Evolutionary conservation across 2,329 filamentous ascomycete species (phyloP).

Genomic region (Exophiala bonariae): DNA sequence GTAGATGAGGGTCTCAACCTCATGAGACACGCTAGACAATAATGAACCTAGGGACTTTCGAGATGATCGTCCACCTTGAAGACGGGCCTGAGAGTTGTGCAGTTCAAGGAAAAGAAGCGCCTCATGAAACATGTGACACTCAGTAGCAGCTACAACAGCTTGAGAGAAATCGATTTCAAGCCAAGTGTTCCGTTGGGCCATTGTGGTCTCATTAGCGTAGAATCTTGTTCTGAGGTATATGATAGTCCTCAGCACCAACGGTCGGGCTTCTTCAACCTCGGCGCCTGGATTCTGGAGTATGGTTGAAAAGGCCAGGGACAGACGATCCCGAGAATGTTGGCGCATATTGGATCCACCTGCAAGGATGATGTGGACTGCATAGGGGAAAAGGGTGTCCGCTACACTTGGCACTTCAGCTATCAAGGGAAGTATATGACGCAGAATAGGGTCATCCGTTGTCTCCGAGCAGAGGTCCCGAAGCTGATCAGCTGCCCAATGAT

Average conservation of each 20-base stretch:
- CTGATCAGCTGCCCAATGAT: conserved; percentile 63
- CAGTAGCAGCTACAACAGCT: conserved; percentile 69
- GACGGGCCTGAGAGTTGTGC: conserved; percentile 56
- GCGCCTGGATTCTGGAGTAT: conserved; percentile 33
- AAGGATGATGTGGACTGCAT: conserved; percentile 80
- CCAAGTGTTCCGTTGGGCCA: conserved; percentile 79
- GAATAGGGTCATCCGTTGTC: conserved; percentile 63
- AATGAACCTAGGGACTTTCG: conserved; percentile 65
- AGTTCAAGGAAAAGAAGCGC: conserved; percentile 82
- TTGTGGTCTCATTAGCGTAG: conserved; percentile 72
- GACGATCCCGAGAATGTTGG: conserved; percentile 63
- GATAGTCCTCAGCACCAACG: conserved; percentile 73
- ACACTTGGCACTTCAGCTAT: conserved; percentile 67
- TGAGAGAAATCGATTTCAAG: conserved; percentile 75
- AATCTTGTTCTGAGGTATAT: conserved; percentile 85
- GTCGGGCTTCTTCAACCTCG: conserved; percentile 61
- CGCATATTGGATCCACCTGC: conserved; percentile 61
- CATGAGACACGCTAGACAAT: conserved; percentile 54
- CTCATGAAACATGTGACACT: conserved; percentile 83
- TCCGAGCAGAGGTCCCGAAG: conserved; percentile 61
- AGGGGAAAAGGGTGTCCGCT: conserved; percentile 74
- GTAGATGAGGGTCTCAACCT: conserved; percentile 78
- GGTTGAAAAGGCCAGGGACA: conserved; percentile 63
- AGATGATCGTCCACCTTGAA: conserved; percentile 46
- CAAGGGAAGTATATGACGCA: conserved; percentile 67